Conservation (phyloP, 805 yeast genomes). For the Phaffomyces antillensis region DNA sequence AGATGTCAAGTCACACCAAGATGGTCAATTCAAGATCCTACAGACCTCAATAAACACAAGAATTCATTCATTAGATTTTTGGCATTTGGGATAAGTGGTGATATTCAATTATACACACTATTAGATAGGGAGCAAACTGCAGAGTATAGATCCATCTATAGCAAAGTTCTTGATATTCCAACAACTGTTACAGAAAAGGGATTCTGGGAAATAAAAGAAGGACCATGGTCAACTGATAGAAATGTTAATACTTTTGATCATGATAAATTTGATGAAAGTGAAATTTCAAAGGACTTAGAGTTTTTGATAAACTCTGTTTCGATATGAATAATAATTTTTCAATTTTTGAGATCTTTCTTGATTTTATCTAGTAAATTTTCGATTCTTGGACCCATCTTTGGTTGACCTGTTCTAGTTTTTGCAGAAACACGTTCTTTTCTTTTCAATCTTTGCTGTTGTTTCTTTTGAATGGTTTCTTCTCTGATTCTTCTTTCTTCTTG, state of each 20-base stretch:
- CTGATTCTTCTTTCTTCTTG: conserved; percentile 37
- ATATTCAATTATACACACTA: conserved; percentile 23
- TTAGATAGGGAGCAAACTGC: conserved; percentile 7
- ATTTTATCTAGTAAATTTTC: conserved; percentile 72
- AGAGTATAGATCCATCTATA: conserved; percentile 1
- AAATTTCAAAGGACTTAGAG: neutral
- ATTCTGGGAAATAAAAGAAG: conserved; percentile 14
- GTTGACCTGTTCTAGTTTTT: conserved; percentile 75
- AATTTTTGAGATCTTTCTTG: conserved; percentile 29
- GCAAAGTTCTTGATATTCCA: neutral
- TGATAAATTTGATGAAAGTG: conserved; percentile 1
- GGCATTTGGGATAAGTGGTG: conserved; percentile 32
- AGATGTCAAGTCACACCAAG: conserved; percentile 24
- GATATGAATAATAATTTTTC: neutral
- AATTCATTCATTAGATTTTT: conserved; percentile 15
- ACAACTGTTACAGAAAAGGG: conserved; percentile 16
- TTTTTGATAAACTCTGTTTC: conserved; percentile 9
- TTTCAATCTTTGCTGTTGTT: conserved; percentile 33
- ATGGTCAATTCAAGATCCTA: conserved; percentile 21
- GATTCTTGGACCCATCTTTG: conserved; percentile 85
- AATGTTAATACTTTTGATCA: conserved; percentile 14
- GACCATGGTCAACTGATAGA: conserved; percentile 10
- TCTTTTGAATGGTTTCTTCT: conserved; percentile 30
- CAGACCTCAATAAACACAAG: neutral
- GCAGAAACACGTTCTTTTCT: conserved; percentile 40